Conservation (phyloP, 2,329 filamentous ascomycete genomes). For the Chaetomium sp. region DNA sequence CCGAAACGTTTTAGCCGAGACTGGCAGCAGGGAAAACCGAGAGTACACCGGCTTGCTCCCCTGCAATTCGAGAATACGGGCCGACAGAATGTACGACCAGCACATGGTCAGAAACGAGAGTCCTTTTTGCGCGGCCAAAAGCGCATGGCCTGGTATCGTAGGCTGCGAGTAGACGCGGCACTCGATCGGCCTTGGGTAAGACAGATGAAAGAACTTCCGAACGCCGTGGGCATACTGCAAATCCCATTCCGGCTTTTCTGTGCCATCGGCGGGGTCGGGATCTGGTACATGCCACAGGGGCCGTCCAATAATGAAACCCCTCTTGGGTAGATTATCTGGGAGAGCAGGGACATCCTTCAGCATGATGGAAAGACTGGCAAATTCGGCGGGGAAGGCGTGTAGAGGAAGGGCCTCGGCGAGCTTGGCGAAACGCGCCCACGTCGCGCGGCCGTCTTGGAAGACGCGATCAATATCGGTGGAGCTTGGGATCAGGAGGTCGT, state of each 20-base stretch:
- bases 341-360: conserved; percentile 7
- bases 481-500: conserved; percentile 1
- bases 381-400: neutral
- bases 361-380: conserved; percentile 1
- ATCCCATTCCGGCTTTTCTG: neutral
- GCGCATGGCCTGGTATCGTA: neutral
- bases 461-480: neutral
- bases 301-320: neutral
- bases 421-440: neutral
- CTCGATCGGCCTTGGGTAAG: neutral
- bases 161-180: neutral
- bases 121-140: neutral
- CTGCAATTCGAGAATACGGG: neutral
- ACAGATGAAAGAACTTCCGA: neutral
- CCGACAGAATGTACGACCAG: conserved; percentile 4
- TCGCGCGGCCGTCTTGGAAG: neutral
- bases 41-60: neutral
- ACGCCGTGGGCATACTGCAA: neutral
- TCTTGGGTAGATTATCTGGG: neutral
- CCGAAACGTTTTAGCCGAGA: neutral
- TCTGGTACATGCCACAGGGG: conserved; percentile 9
- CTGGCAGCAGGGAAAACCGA: neutral
- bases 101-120: neutral
- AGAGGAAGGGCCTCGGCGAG: neutral
- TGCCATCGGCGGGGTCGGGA: neutral